These are phyloP conservation scores for Xylaria sp. DNA, from an alignment of 2,329 filamentous ascomycete genomes.

Conservation along the genomic window DNA sequence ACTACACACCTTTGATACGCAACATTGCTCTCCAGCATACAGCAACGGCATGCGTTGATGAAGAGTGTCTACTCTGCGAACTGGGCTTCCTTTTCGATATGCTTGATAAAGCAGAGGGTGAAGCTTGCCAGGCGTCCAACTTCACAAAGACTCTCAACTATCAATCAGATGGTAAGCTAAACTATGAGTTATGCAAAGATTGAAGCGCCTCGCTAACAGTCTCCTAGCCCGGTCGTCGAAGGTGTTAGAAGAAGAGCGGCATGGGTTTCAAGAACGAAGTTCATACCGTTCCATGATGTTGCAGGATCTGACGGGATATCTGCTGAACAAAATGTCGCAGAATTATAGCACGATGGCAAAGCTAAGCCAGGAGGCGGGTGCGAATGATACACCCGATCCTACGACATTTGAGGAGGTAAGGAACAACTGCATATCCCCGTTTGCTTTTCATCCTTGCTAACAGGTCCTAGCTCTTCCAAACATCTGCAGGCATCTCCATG, in stretches of 20 bases:
- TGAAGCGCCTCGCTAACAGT: conserved; percentile 15
- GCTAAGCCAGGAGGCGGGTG: conserved; percentile 44
- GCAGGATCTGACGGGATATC: conserved; percentile 78
- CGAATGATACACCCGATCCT: conserved; percentile 15
- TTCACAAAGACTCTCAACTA: conserved; percentile 83
- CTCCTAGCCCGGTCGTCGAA: conserved; percentile 62
- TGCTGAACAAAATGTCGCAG: conserved; percentile 72
- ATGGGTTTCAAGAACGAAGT: conserved; percentile 38
- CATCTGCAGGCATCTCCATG: conserved; percentile 66
- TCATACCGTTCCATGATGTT: conserved; percentile 70
- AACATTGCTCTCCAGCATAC: conserved; percentile 87
- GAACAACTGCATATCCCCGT: not conserved
- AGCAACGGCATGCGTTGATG: conserved; percentile 74
- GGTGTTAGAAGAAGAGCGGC: conserved; percentile 77
- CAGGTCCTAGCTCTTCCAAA: conserved; percentile 52
- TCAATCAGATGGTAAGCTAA: conserved; percentile 63
- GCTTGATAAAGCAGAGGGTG: conserved; percentile 90
- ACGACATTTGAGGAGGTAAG: conserved; percentile 59
- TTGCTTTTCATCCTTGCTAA: not conserved
- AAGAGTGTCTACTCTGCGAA: conserved; percentile 85
- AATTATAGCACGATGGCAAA: conserved; percentile 66
- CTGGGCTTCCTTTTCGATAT: conserved; percentile 95
- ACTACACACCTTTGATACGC: conserved; percentile 81
- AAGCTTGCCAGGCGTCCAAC: conserved; percentile 95
- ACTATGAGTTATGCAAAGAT: conserved; percentile 16